Evolutionary conservation across 495 filamentous ascomycete species (phyloP).

Genomic region (Xylaria venustula): DNA sequence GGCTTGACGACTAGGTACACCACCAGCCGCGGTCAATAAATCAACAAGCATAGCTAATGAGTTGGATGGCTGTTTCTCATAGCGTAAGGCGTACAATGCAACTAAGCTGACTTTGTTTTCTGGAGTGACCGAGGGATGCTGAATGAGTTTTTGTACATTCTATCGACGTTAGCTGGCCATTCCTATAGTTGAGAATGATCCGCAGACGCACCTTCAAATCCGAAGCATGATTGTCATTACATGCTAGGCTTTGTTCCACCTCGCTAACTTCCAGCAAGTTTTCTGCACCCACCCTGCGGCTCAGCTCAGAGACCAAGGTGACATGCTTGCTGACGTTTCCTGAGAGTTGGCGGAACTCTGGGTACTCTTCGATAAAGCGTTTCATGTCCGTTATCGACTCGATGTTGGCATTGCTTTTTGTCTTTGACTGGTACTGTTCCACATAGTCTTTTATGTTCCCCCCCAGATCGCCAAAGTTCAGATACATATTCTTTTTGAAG

Average conservation of each 20-base stretch:
- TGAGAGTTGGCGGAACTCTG: slow-evolving; percentile 93
- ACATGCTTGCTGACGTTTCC: slow-evolving; percentile 99
- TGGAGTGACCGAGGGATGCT: slow-evolving; percentile 66
- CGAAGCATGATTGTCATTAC: slow-evolving; percentile 86
- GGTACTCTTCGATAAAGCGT: slow-evolving; percentile 97
- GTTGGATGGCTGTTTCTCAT: slow-evolving; percentile 79
- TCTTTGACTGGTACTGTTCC: slow-evolving; percentile 94
- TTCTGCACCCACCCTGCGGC: slow-evolving; percentile 78
- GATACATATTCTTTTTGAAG: slow-evolving; percentile 99
- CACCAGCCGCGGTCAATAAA: slow-evolving; percentile 73
- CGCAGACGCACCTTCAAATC: slow-evolving; percentile 70
- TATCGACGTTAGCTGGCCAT: slow-evolving; percentile 26
- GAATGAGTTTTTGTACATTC: slow-evolving; percentile 83
- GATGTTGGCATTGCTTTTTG: slow-evolving; percentile 87
- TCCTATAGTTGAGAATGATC: neutral
- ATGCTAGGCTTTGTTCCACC: slow-evolving; percentile 93
- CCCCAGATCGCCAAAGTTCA: slow-evolving; percentile 96
- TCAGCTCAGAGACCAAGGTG: slow-evolving; percentile 89
- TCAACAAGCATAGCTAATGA: slow-evolving; percentile 79
- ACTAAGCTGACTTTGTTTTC: slow-evolving; percentile 84
- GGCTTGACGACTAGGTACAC: slow-evolving; percentile 68
- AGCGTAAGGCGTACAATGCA: slow-evolving; percentile 89
- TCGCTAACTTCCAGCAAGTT: slow-evolving; percentile 90
- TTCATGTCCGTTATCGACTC: slow-evolving; percentile 99
- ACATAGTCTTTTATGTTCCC: slow-evolving; percentile 99